phyloP scores from a whole-genome alignment of 768 basidiomycete species.

The Kwoniella dendrophila region DNA sequence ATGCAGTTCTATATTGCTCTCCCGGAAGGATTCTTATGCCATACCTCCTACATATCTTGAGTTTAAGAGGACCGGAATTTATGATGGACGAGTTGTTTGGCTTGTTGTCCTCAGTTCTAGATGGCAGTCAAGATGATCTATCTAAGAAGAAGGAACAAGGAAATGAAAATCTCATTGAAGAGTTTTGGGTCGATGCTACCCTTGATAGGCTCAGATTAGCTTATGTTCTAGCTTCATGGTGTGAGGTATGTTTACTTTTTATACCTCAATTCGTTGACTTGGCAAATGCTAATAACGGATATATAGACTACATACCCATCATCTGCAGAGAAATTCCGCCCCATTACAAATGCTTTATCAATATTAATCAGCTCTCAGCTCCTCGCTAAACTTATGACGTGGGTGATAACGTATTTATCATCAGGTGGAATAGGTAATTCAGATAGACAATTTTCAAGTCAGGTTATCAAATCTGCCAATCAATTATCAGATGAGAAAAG shows the following conservation, averaged over 20 bases:
- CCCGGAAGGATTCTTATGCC: constrained; percentile 32
- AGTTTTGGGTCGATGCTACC: constrained; percentile 13
- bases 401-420: neutral
- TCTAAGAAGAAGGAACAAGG: neutral
- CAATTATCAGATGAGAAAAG: neutral
- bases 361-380: neutral
- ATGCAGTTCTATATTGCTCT: constrained; percentile 19
- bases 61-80: neutral
- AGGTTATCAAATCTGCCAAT: constrained; percentile 7
- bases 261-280: neutral
- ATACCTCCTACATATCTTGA: constrained; percentile 23
- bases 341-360: neutral
- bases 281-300: neutral
- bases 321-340: neutral
- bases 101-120: neutral
- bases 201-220: constrained; percentile 28
- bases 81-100: neutral
- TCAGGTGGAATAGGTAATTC: neutral
- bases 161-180: neutral
- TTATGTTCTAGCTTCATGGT: constrained; percentile 29
- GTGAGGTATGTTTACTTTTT: constrained; percentile 21
- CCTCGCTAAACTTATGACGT: neutral
- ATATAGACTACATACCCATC: neutral
- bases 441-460: constrained; percentile 17
- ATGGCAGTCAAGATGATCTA: neutral